Base-by-base conservation (phyloP, 2,329 filamentous ascomycete genomes). In the Cercospora sesami region DNA sequence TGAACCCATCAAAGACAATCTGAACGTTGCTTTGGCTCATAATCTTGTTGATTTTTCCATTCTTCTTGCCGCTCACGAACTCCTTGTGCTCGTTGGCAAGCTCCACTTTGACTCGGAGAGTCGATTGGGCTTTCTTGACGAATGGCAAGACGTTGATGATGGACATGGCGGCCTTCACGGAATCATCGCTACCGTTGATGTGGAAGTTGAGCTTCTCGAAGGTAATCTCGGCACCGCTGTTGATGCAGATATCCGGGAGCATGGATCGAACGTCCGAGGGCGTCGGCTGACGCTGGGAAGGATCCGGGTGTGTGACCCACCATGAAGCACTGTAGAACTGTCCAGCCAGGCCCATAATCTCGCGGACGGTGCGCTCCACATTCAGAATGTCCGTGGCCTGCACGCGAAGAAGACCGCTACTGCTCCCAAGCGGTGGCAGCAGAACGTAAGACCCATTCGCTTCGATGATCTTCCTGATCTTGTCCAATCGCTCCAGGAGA, bases 11-110 rank as follows among this genome's bases (percentile, higher is more conserved):
- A 74, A 99, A 99, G 71, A 99, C 94, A 77, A 99, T 98, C 81
- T 99, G 95, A 12, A 99, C 95, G 75, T 96, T 97, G 85, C 94
- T 97, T 81, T 98, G 94, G 26, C 94, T 95, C 95, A 99, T 99
- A 77, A 99, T 99, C 85, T 99, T 99, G 86, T 99, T 99, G 81
- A 99, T 99, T 83, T 99, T 99, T 81, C 95, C 95, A 76, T 99
- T 99, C 85, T 99, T 99, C 86, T 99, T 99, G 74, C 95, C 95
- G 74, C 94, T 97, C 66, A 99, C 95, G 78, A 99, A 99, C 78
- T 99, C 95, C 81, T 99, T 99, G 84, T 99, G 95, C 82, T 99
- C 95, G 77, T 98, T 98, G 76, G 95, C 95, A 66, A 99, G 90
- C 83, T 99, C 95, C 71, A 99, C 96, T 84, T 98, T 98, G 78